Evolutionary conservation across 352 stramenopile species (phyloP).

Genomic region (Phytophthora litchii): DNA sequence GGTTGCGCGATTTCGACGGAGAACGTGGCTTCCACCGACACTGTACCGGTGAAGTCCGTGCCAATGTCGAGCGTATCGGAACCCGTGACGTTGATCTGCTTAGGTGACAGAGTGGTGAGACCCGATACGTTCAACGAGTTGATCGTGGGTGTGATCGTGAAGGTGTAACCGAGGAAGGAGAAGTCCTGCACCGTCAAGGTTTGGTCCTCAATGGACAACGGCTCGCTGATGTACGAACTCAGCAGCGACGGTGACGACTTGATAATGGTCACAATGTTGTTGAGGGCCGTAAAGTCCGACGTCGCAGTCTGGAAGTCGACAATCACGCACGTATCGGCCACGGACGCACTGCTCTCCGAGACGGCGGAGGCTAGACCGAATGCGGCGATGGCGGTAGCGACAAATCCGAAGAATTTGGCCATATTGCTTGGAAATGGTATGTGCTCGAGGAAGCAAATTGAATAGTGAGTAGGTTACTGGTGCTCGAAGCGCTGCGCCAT

Average conservation of each 20-base stretch:
- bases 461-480: conserved; percentile 19
- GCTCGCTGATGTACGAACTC: conserved; percentile 45
- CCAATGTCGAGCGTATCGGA: conserved; percentile 44
- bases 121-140: conserved; percentile 50
- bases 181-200: conserved; percentile 50
- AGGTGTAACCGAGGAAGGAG: conserved; percentile 56
- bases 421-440: conserved; percentile 28
- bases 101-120: conserved; percentile 48
- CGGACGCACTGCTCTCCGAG: conserved; percentile 27
- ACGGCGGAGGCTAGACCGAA: conserved; percentile 21
- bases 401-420: conserved; percentile 29
- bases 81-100: conserved; percentile 52
- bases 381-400: conserved; percentile 5
- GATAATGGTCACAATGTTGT: conserved; percentile 52
- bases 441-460: conserved; percentile 34
- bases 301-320: conserved; percentile 49
- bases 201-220: conserved; percentile 44
- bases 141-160: conserved; percentile 57
- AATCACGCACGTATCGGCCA: conserved; percentile 42
- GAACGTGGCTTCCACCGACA: conserved; percentile 43
- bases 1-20: conserved; percentile 55
- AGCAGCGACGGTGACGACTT: conserved; percentile 41
- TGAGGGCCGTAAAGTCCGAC: conserved; percentile 52
- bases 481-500: neutral
- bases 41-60: conserved; percentile 49